These are phyloP conservation scores for Chondrus crispus DNA, from an alignment of 23 red algal species.

Conservation along the genomic window DNA sequence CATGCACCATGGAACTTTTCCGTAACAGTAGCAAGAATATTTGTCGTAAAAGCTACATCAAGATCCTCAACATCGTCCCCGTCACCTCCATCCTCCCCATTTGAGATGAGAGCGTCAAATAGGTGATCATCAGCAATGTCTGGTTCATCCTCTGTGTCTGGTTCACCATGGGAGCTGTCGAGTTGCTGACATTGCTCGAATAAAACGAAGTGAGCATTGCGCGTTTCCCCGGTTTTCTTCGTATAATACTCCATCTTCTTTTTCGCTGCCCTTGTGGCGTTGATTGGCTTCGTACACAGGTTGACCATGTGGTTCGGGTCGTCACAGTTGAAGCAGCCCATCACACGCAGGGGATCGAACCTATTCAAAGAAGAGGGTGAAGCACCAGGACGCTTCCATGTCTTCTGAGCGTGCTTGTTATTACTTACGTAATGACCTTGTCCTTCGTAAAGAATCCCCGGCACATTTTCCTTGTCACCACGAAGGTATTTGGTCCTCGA, in stretches of 20 bases:
- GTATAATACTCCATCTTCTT: background rate
- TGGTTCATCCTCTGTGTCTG: no score
- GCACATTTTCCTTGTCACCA: background rate
- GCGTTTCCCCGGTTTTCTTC: background rate
- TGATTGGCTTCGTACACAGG: background rate
- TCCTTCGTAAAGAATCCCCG: background rate
- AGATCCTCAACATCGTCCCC: no score
- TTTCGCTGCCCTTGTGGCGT: background rate
- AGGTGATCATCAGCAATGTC: no score
- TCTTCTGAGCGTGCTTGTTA: background rate
- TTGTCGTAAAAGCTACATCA: no score
- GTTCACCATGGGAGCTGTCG: no score
- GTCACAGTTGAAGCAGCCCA: background rate
- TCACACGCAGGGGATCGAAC: background rate
- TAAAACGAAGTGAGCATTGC: background rate
- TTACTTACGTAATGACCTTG: background rate
- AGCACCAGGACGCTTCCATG: background rate
- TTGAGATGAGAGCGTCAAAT: no score
- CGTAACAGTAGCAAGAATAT: no score
- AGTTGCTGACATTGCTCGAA: background rate
- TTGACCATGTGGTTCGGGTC: background rate
- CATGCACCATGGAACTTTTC: conserved; percentile 3
- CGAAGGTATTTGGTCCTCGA: background rate
- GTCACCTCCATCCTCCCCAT: no score
- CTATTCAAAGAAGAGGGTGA: no score